A percentile compares a stretch with the other conserved stretches of the same genome.
phyloP scores from a whole-genome alignment of 2,329 filamentous ascomycete genomes.

The Davidsoniella neocaledoniae region DNA sequence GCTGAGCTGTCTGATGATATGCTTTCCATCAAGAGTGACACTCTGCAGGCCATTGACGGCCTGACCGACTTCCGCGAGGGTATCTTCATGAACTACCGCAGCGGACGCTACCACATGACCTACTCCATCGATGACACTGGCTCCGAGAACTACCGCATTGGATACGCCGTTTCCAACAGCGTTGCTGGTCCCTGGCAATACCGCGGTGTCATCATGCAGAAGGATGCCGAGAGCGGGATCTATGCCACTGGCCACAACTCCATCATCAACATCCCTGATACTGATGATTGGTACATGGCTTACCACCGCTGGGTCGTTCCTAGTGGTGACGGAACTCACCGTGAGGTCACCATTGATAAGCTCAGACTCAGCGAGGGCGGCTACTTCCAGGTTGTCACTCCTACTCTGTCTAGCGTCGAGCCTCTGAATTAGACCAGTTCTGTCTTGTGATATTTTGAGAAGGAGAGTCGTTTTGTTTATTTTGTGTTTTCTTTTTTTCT shows the following conservation, averaged over 20 bases:
- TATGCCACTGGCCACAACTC: conserved; percentile 29
- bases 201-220: conserved; percentile 26
- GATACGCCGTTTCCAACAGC: conserved; percentile 26
- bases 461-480: no score
- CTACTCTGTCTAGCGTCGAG: conserved; percentile 21
- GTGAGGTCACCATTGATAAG: conserved; percentile 27
- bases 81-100: conserved; percentile 26
- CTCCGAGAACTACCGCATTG: conserved; percentile 28
- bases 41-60: conserved; percentile 20
- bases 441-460: no score
- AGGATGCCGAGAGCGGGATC: conserved; percentile 25
- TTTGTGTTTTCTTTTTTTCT: no score
- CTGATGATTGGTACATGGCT: conserved; percentile 32
- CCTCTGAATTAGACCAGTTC: not conserved
- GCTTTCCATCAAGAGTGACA: conserved; percentile 25
- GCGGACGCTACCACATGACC: conserved; percentile 29
- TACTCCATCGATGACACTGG: conserved; percentile 31
- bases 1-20: conserved; percentile 30
- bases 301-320: conserved; percentile 32
- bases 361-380: conserved; percentile 23
- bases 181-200: conserved; percentile 28
- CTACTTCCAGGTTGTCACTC: conserved; percentile 22
- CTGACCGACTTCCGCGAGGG: conserved; percentile 28
- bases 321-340: conserved; percentile 25
- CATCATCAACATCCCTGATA: conserved; percentile 28